Percentiles rank a stretch among this genome's conserved stretches.
Conservation (phyloP, 106 monocot genomes). For the Phalaenopsis aphrodite region DNA sequence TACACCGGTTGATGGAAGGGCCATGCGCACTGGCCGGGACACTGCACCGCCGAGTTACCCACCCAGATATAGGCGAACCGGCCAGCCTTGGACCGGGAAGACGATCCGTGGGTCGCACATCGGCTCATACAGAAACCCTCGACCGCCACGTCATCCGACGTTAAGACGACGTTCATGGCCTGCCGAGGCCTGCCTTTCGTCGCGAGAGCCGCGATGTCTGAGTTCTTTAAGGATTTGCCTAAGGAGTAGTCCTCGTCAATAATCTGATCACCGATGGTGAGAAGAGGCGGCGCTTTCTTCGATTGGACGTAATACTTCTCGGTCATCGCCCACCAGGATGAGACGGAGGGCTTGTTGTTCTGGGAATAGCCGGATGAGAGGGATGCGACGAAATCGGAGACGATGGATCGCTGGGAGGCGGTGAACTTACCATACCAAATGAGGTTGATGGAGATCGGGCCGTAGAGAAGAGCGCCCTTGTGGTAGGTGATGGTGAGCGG, state of each 20-base stretch:
- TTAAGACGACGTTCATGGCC: slow-evolving; percentile 41
- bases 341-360: slow-evolving; percentile 20
- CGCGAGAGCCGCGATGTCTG: slow-evolving; percentile 20
- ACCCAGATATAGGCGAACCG: slow-evolving; percentile 23
- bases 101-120: slow-evolving; percentile 45
- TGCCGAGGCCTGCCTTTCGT: background rate
- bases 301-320: slow-evolving; percentile 31
- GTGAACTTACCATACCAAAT: slow-evolving; percentile 64
- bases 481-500: slow-evolving; percentile 35
- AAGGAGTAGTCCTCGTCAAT: slow-evolving; percentile 27
- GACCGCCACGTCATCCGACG: slow-evolving; percentile 39
- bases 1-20: slow-evolving; percentile 24
- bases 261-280: slow-evolving; percentile 31
- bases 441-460: slow-evolving; percentile 33
- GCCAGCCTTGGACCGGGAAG: slow-evolving; percentile 11
- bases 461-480: slow-evolving; percentile 41
- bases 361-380: slow-evolving; percentile 7
- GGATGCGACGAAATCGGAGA: slow-evolving; percentile 45
- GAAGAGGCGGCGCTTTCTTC: slow-evolving; percentile 10
- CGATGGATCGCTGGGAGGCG: slow-evolving; percentile 33
- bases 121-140: slow-evolving; percentile 64
- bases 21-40: slow-evolving; percentile 24
- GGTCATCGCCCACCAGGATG: slow-evolving; percentile 45
- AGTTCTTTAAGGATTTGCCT: slow-evolving; percentile 24
- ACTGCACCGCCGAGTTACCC: slow-evolving; percentile 25